Evolutionary conservation across 2,329 filamentous ascomycete species (phyloP).

Genomic region (Sporothrix phasma): DNA sequence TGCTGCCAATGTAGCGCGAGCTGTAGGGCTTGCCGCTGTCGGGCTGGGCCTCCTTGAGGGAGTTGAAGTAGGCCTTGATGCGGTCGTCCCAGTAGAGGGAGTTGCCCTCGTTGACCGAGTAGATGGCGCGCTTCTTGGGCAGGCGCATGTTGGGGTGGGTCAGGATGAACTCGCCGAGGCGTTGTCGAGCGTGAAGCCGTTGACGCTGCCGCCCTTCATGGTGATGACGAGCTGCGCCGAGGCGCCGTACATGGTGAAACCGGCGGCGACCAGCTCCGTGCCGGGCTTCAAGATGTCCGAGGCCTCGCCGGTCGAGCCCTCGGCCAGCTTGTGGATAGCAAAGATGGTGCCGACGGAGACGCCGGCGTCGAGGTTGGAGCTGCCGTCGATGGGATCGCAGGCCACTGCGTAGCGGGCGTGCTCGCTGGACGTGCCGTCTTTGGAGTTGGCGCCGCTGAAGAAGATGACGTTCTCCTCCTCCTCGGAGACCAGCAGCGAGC

Average conservation of each 20-base stretch:
- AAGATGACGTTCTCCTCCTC: slow-evolving; percentile 90
- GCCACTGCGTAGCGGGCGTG: slow-evolving; percentile 87
- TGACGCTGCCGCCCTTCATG: slow-evolving; percentile 85
- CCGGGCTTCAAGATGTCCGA: slow-evolving; percentile 86
- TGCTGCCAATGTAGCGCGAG: slow-evolving; percentile 88
- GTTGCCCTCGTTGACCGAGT: slow-evolving; percentile 98
- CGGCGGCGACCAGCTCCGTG: slow-evolving; percentile 81
- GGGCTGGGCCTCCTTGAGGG: slow-evolving; percentile 65
- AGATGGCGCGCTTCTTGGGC: slow-evolving; percentile 72
- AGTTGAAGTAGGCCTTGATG: slow-evolving; percentile 80
- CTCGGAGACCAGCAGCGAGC: slow-evolving; percentile 88
- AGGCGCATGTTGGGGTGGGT: slow-evolving; percentile 92
- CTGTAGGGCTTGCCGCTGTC: slow-evolving; percentile 80
- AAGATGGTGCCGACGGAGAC: slow-evolving; percentile 98
- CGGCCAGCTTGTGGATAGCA: slow-evolving; percentile 79
- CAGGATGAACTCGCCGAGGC: slow-evolving; percentile 95
- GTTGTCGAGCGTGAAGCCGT: slow-evolving; percentile 96
- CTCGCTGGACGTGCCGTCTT: slow-evolving; percentile 39
- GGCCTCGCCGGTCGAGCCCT: slow-evolving; percentile 61
- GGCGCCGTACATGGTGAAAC: slow-evolving; percentile 99
- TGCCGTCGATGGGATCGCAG: slow-evolving; percentile 96
- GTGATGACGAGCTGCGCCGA: slow-evolving; percentile 94
- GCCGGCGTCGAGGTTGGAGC: slow-evolving; percentile 93
- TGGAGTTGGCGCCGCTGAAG: slow-evolving; percentile 46
- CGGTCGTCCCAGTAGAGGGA: slow-evolving; percentile 89